Percentiles rank a stretch among this genome's conserved stretches.
These are phyloP conservation scores for Persicaria tinctoria DNA, from an alignment of 148 eudicot genomes.

Conservation along the genomic window DNA sequence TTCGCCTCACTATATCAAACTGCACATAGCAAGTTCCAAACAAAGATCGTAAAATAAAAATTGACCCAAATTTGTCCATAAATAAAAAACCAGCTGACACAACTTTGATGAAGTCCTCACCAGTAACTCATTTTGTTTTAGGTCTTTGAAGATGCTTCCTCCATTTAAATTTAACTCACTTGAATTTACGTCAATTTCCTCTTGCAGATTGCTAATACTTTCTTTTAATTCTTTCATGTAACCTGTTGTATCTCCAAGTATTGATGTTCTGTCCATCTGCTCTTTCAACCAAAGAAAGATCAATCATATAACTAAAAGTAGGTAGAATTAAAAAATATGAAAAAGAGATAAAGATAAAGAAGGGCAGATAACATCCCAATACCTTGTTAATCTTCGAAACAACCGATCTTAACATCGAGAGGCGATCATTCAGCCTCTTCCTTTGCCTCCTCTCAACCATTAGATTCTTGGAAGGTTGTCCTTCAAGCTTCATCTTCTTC, in stretches of 20 bases:
- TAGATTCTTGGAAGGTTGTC: constrained; percentile 12
- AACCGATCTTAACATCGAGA: constrained; percentile 15
- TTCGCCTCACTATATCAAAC: constrained; percentile 65
- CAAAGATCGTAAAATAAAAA: not conserved
- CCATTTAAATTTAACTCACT: constrained; percentile 15
- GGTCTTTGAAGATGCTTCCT: constrained; percentile 30
- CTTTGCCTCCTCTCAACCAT: constrained; percentile 19
- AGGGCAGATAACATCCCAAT: no score
- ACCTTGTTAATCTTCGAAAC: constrained; percentile 18
- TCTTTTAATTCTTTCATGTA: constrained; percentile 65
- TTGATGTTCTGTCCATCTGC: constrained; percentile 77
- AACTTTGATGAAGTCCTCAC: constrained; percentile 65
- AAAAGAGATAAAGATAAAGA: no score
- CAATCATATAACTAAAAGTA: no score
- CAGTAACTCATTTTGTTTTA: constrained; percentile 35
- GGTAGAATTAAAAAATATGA: no score
- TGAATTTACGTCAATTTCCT: constrained; percentile 32
- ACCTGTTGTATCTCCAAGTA: constrained; percentile 71
- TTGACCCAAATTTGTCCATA: constrained; percentile 13
- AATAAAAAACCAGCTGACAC: not conserved
- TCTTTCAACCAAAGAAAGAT: no score
- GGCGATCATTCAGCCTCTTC: constrained; percentile 15
- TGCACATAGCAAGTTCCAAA: constrained; percentile 19
- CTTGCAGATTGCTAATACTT: constrained; percentile 48
- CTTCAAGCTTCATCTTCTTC: constrained; percentile 13